Evolutionary conservation across 169 alveolate genomes (phyloP), one percentile per base, ranked within the genome.

Genomic region (Eimeria acervulina): DNA sequence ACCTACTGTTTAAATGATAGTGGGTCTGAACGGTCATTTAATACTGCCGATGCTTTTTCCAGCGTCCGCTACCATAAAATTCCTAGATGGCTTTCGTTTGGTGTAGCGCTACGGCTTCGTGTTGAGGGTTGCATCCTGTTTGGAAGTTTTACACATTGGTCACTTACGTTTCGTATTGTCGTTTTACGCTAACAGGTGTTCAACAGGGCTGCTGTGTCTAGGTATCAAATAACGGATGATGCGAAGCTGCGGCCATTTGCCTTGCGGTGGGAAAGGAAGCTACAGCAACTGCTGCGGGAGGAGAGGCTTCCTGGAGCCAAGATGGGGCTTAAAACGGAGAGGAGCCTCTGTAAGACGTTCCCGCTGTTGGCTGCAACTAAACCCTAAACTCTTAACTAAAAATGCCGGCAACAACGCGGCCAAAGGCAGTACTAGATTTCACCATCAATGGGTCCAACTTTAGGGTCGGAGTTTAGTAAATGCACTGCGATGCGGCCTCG

Each of bases 311-410:
- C 96, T 3, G 96, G 96, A 7, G 96, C 96, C 55, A 66, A 55
- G 70, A 93, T 93, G 42, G 90, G 90, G 40, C 81, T 80, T n/a
- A 93, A 93, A 52, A 93, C 96, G 2, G 96, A 93, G 31, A 88
- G 90, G 33, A 93, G 96, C 94, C 93, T 93, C 38, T 88, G 96
- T 93, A 83, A 28, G 96, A 23, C 88, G 10, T 28, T 23, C 63
- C n/a, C 1, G 44, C 81, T 42, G 17, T 81, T 10, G 6, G 23
- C 13, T 47, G 51, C 51, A 8, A 13, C 1, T 2, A 44, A 19
- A 10, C 28, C 81, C 52, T 33, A 33, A 33, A 33, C 47, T 28
- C 21, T 12, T 33, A 33, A 12, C 26, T 10, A 47, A 33, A 31
- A 33, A 1, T 15, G 10, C 81, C 81, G 1, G 15, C 51, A 33